A percentile compares a stretch with the other conserved stretches of the same genome.
Evolutionary conservation across 805 yeast species (phyloP).

Genomic region (Sugiyamaella lignohabitans): DNA sequence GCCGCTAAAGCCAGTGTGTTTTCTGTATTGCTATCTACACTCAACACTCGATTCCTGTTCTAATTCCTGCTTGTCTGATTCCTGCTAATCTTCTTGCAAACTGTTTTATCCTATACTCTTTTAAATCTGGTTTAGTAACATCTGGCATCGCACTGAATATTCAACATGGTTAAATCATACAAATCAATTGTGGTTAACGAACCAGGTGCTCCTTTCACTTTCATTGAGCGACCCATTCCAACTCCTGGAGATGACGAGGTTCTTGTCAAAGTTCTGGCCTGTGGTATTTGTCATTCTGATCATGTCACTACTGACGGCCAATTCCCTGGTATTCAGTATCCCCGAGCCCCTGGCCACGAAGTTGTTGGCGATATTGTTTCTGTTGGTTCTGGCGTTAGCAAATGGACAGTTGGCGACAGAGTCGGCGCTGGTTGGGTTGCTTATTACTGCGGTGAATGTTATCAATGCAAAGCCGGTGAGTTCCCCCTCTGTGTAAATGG

Average conservation of each 20-base stretch:
- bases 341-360: slow-evolving; percentile 4
- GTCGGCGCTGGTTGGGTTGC: slow-evolving; percentile 5
- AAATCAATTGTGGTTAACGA: neutral
- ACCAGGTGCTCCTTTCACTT: neutral
- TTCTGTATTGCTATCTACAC: too few species aligned
- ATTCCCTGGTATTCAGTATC: slow-evolving; percentile 1
- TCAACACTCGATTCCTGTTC: too few species aligned
- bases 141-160: too few species aligned
- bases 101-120: too few species aligned
- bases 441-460: slow-evolving; percentile 1
- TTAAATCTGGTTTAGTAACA: too few species aligned
- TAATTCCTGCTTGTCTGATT: too few species aligned
- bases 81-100: too few species aligned
- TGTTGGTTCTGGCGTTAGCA: neutral
- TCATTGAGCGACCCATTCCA: slow-evolving; percentile 1
- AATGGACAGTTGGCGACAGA: slow-evolving; percentile 2
- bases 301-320: slow-evolving; percentile 1
- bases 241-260: neutral
- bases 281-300: slow-evolving; percentile 5
- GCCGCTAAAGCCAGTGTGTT: too few species aligned
- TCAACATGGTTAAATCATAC: neutral
- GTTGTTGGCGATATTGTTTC: slow-evolving; percentile 3
- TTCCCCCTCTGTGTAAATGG: slow-evolving; percentile 1
- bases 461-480: slow-evolving; percentile 1
- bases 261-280: slow-evolving; percentile 3